Evolutionary conservation across 495 filamentous ascomycete species (phyloP), one percentile per base, ranked within the genome.

Genomic region (Trichocladium uniseriatum): DNA sequence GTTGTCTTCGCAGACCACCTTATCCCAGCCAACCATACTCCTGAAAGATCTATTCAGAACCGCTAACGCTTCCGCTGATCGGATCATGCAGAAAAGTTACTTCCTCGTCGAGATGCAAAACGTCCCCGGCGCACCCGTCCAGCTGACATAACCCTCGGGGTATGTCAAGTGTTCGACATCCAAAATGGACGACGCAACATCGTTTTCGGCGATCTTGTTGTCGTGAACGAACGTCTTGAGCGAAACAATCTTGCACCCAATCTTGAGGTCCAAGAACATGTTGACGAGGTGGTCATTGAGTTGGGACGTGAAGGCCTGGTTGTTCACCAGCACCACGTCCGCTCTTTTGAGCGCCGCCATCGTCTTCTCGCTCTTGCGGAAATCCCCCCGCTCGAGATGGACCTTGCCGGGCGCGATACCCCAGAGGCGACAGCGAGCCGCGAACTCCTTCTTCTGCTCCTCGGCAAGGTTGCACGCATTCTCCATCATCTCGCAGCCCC

Each of bases 301-400:
- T 38, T 81, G 76, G 5, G 88, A 80, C 11, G 81, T 86, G 64
- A 98, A 98, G 18, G 86, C 92, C 67, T 97, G 87, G 66, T 97
- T 98, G 71, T 98, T 98, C 53, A 97, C 90, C 27, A 98, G 75
- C 19, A 98, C 78, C 21, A 96, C 88, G 63, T 98, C 92, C 2
- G 91, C 89, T 40, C 81, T 77, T 61, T 85, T 82, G 22, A 98
- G 69, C 21, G 84, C 77, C 31, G 77, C 74, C 40, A 81, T 69
- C 20, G 95, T 87, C 45, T 71, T 76, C 19, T 80, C 63, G 57
- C 84, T 85, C 55, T 79, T 78, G 24, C 91, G 76, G 60, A 98
- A 95, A 55, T 95, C 87, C 29, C 90, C 92, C 11, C 77, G 75
- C 52, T 91, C 79, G 3, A 98, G 79, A 43, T 81, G 74, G n/a